Base-by-base conservation (phyloP, 2,329 filamentous ascomycete genomes). In the Neonectria coccinea region DNA sequence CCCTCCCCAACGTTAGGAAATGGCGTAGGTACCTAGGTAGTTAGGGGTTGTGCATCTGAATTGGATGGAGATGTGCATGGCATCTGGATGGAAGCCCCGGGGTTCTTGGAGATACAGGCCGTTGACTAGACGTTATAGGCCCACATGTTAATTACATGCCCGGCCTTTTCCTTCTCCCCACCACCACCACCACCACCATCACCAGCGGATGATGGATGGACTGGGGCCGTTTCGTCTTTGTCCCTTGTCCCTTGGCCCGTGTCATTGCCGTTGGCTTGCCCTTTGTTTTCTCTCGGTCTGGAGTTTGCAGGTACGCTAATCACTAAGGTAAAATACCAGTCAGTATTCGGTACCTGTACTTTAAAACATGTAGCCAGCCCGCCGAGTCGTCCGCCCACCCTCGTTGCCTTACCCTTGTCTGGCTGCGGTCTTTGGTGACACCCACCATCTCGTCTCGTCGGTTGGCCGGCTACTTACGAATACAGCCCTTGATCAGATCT, bases 391-490 rank as follows among this genome's bases (percentile, higher is more conserved):
- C 48, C 48, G 33, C 29, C 20, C 44, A 48, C 44, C 48, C 48
- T 33, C 48, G 16, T 51, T 20, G 27, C 55, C 20, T 54, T 25
- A 65, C 59, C 63, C 63, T 51, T 58, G 63, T 65, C 59, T 44
- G 50, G 45, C 53, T 59, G 56, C 42, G 41, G 62, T 29, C 50
- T 56, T 50, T 56, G 56, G 64, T 66, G 60, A 57, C 52, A 66
- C 64, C 64, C 64, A 65, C 64, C 60, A 59, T 63, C 54, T 47
- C 45, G 36, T 56, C 29, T 54, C 25, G 36, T 62, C 53, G 31
- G 41, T 47, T 56, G 36, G 36, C 36, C 36, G 36, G 14, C 36
- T 39, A 39, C 14, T 16, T 39, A 39, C 14, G 36, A 39, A 39
- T n/a, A 16, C 36, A 39, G 36, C 36, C 56, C 22, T 60, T 56